Conservation (phyloP, 2,329 filamentous ascomycete species). For the Cladosporium sp. region DNA sequence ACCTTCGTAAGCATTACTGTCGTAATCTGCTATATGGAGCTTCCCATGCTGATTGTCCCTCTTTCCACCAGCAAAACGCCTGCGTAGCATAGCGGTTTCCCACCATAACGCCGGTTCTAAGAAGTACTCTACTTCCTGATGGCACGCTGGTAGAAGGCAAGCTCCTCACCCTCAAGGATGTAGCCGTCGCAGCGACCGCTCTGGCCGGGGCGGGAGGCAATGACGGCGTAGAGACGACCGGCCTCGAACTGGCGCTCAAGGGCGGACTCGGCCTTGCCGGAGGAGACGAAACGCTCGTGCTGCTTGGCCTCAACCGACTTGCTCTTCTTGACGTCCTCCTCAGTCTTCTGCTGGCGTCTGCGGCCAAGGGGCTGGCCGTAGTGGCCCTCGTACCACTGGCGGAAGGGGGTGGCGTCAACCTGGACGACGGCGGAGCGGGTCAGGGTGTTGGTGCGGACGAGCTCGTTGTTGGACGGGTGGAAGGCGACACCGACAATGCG, state of each 20-base stretch:
- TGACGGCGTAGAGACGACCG: constrained; percentile 90
- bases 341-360: constrained; percentile 65
- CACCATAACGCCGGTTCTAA: constrained; percentile 11
- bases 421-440: constrained; percentile 99
- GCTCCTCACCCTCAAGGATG: constrained; percentile 98
- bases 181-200: constrained; percentile 95
- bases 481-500: constrained; percentile 97
- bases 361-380: constrained; percentile 90
- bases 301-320: constrained; percentile 97
- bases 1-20: constrained; percentile 11
- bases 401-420: constrained; percentile 97
- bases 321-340: constrained; percentile 80
- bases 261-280: constrained; percentile 87
- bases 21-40: constrained; percentile 12
- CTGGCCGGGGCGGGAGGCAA: constrained; percentile 93
- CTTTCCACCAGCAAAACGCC: constrained; percentile 9
- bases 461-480: constrained; percentile 99
- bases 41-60: constrained; percentile 8
- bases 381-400: constrained; percentile 99
- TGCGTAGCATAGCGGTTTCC: constrained; percentile 9
- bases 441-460: constrained; percentile 99
- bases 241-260: constrained; percentile 99
- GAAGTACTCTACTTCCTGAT: constrained; percentile 81
- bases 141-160: constrained; percentile 99
- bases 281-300: constrained; percentile 72